Evolutionary conservation across 2,329 filamentous ascomycete species (phyloP).

Genomic region (Fusarium sp.): DNA sequence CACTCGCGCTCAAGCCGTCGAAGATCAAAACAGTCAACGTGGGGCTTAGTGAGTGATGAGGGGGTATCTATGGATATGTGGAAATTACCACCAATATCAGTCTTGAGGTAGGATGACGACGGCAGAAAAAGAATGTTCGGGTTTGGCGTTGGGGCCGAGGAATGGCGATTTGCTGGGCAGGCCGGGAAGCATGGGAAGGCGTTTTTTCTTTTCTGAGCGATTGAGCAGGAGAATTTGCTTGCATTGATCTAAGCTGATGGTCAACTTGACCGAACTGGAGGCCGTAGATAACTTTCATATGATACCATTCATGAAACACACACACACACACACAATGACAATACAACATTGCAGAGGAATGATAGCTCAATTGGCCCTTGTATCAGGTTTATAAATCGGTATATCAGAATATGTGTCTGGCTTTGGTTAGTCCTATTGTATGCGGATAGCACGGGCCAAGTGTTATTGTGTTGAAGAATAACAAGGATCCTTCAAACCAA

Average conservation of each 20-base stretch:
- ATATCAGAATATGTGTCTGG: neutral
- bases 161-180: constrained; percentile 22
- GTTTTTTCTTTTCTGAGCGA: constrained; percentile 30
- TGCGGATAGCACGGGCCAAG: constrained; percentile 5
- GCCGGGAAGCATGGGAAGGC: constrained; percentile 44
- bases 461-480: neutral
- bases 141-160: constrained; percentile 35
- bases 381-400: neutral
- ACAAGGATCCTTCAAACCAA: neutral
- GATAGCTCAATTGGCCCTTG: neutral
- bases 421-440: neutral
- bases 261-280: constrained; percentile 2
- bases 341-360: neutral
- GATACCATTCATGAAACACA: constrained; percentile 26
- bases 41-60: neutral
- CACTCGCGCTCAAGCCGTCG: constrained; percentile 58
- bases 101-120: neutral
- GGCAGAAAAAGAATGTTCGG: constrained; percentile 21
- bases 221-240: constrained; percentile 16
- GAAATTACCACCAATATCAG: neutral
- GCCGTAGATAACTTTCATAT: constrained; percentile 6
- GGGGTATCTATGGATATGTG: neutral
- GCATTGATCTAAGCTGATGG: constrained; percentile 20
- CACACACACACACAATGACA: constrained; percentile 2
- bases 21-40: constrained; percentile 31